Base-by-base conservation (phyloP, 371 early-diverging fungal species). In the Mortierella sp. region DNA sequence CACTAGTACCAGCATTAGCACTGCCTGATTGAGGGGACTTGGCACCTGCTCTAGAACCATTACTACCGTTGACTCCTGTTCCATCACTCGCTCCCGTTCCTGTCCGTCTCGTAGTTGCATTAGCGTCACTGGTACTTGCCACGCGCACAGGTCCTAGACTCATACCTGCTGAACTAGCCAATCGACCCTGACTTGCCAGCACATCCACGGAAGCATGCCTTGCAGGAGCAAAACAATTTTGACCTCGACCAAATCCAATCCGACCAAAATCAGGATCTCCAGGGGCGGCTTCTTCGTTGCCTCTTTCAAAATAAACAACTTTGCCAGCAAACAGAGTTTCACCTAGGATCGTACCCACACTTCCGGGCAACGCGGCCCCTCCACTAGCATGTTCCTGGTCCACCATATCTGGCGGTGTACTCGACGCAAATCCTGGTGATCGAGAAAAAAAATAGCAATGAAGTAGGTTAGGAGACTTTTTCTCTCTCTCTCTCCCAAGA, bases 301-400 rank as follows among this genome's bases (percentile, higher is more conserved):
- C 84, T 2, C 82, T 82, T n/a, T 84, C 84, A 65, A 83, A 84
- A 37, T 73, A 64, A 19, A 77, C 82, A 0, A 81, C 69, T 47
- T 82, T 82, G 45, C 82, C 84, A 18, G 75, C 62, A 67, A 84
- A 71, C 7, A 84, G 67, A 2, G 82, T 77, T 51, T 84, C 82
- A 23, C 84, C 84, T 4, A 82, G 65, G 18, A 84, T 80, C 0
- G 82, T 84, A 1, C 75, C 81, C 12, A 81, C 80, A 43, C 75
- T 65, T 5, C 77, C 77, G 0, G 77, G 72, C 37, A 72, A 53
- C 26, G 68, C 72, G 1, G 72, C 77, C 5, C 77, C 77, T 5
- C 69, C 77, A 14, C 65, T 68, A 5, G 65, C 69, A 0, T 19
- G 46, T 25, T 77, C 72, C 16, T 48, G 62, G 21, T 64, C 72